phyloP scores from a whole-genome alignment of 2,329 filamentous ascomycete species.

The Colletotrichum tropicale region DNA sequence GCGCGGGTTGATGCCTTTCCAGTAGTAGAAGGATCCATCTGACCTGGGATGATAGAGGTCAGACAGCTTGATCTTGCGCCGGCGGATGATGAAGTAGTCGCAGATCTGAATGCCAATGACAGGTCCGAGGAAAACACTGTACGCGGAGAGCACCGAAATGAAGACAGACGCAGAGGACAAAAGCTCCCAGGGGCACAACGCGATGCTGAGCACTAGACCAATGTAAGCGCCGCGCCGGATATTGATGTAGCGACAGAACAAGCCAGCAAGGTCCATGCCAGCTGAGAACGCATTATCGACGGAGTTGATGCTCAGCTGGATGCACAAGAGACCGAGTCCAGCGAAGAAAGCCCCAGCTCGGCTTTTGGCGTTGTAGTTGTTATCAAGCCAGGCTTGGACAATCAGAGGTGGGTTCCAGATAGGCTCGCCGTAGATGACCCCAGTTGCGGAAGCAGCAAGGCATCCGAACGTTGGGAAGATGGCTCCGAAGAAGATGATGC shows the following conservation, averaged over 20 bases:
- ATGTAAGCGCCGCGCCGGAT: conserved; percentile 59
- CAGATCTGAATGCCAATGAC: conserved; percentile 43
- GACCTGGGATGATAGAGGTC: conserved; percentile 40
- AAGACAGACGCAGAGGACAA: conserved; percentile 42
- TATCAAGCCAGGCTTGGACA: conserved; percentile 12
- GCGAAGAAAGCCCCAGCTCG: conserved; percentile 21
- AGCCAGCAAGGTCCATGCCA: conserved; percentile 59
- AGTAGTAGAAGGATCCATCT: conserved; percentile 41
- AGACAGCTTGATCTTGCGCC: conserved; percentile 37
- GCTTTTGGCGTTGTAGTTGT: conserved; percentile 2
- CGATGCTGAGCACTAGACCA: conserved; percentile 46
- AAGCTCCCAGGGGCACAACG: conserved; percentile 56
- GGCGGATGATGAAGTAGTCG: conserved; percentile 35
- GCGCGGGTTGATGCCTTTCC: conserved; percentile 39
- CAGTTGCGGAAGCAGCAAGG: conserved; percentile 32
- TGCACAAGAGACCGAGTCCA: conserved; percentile 19
- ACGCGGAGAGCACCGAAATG: conserved; percentile 37
- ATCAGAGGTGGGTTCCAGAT: conserved; percentile 43
- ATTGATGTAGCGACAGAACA: conserved; percentile 58
- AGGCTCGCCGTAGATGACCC: conserved; percentile 35
- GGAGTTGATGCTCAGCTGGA: conserved; percentile 21
- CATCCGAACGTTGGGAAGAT: conserved; percentile 42
- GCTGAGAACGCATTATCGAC: conserved; percentile 34
- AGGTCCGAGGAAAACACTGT: conserved; percentile 40
- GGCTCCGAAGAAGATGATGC: conserved; percentile 40